These are phyloP conservation scores for Fragosphaeria purpurea DNA, from an alignment of 2,329 filamentous ascomycete species.

Conservation along the genomic window DNA sequence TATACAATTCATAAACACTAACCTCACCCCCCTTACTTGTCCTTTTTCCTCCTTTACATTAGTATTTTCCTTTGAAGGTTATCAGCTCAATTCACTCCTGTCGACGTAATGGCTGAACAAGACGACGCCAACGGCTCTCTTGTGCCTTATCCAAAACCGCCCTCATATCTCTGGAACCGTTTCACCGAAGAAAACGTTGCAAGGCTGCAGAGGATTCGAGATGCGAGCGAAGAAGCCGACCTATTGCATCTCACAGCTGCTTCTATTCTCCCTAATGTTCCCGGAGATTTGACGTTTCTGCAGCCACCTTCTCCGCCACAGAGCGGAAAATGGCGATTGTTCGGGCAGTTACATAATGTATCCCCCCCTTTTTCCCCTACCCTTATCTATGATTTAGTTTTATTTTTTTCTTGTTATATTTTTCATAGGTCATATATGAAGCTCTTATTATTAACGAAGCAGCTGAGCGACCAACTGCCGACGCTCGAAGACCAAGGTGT, in stretches of 20 bases:
- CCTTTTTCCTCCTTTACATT: too few species aligned
- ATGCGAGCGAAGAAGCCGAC: slow-evolving; percentile 24
- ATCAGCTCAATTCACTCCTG: too few species aligned
- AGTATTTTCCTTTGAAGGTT: too few species aligned
- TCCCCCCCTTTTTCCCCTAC: background rate
- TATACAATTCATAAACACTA: too few species aligned
- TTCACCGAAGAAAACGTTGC: slow-evolving; percentile 70
- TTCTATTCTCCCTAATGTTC: slow-evolving; percentile 39
- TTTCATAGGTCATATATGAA: too few species aligned
- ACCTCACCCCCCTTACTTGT: too few species aligned
- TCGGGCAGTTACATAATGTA: slow-evolving; percentile 56
- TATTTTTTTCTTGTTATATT: too few species aligned
- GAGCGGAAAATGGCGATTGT: slow-evolving; percentile 62
- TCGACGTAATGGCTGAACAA: slow-evolving; percentile 47
- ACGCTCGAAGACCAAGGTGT: slow-evolving; percentile 62
- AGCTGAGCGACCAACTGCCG: slow-evolving; percentile 53
- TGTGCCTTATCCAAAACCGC: slow-evolving; percentile 59
- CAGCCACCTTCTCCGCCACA: slow-evolving; percentile 70
- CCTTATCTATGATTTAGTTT: too few species aligned
- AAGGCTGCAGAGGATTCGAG: slow-evolving; percentile 37
- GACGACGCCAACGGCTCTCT: slow-evolving; percentile 15
- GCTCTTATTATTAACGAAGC: too few species aligned
- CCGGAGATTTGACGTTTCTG: slow-evolving; percentile 63
- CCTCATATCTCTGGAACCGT: slow-evolving; percentile 70
- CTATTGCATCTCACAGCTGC: slow-evolving; percentile 19